Evolutionary conservation across 179 eudicot genomes (phyloP).

Genomic region (Silene coronaria): DNA sequence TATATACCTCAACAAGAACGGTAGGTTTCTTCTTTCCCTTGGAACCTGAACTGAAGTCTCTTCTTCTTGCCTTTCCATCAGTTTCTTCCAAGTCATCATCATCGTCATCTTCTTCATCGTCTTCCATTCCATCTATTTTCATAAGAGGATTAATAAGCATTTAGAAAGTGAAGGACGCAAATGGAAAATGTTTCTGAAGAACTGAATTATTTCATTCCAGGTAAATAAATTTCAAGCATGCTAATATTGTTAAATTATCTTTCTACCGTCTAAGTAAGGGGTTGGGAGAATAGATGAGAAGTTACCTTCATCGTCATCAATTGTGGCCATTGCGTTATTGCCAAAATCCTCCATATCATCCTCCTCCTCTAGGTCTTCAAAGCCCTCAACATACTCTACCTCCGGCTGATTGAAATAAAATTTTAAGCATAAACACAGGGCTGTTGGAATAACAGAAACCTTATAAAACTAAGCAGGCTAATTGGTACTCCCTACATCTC

Average conservation of each 20-base stretch:
- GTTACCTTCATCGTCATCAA: slow-evolving; percentile 32
- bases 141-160: background rate
- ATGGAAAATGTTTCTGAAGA: background rate
- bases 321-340: slow-evolving; percentile 28
- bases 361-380: slow-evolving; percentile 62
- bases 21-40: slow-evolving; percentile 53
- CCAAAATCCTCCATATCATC: slow-evolving; percentile 74
- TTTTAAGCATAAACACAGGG: background rate
- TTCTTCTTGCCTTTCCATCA: slow-evolving; percentile 34
- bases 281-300: background rate
- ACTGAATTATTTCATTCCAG: background rate
- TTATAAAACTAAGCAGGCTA: no score
- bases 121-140: slow-evolving; percentile 35
- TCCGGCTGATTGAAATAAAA: slow-evolving; percentile 27
- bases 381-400: slow-evolving; percentile 65
- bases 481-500: no score
- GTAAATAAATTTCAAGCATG: background rate
- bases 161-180: background rate
- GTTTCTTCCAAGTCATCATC: slow-evolving; percentile 36
- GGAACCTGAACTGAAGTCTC: slow-evolving; percentile 27
- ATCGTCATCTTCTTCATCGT: slow-evolving; percentile 46
- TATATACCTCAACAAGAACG: slow-evolving; percentile 64
- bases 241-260: background rate
- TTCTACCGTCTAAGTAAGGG: background rate
- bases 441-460: background rate